phyloP scores from a whole-genome alignment of 2,329 filamentous ascomycete genomes.

The Cladophialophora exuberans region DNA sequence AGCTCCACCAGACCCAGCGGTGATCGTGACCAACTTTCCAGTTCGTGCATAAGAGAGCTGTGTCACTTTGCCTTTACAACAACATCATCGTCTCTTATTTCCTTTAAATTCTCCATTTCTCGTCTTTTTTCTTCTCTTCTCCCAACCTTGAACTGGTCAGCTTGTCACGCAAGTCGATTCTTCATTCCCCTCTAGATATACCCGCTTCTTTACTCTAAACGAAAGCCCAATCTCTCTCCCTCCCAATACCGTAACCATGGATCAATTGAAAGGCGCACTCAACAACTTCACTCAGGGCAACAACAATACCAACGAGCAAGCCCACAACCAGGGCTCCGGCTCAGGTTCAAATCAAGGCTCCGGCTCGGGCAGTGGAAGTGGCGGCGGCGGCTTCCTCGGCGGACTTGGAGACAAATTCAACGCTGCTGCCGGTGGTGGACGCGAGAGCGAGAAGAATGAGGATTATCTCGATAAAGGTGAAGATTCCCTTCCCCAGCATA shows the following conservation, averaged over 20 bases:
- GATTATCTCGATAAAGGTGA: conserved; percentile 80
- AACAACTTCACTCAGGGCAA: conserved; percentile 31
- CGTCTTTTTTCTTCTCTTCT: neutral
- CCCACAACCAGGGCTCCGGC: conserved; percentile 5
- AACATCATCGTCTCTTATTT: no score
- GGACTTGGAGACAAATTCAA: conserved; percentile 74
- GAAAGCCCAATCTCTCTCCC: neutral
- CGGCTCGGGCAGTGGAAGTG: conserved; percentile 23
- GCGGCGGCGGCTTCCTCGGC: conserved; percentile 50
- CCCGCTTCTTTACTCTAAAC: no score
- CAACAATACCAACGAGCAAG: conserved; percentile 12
- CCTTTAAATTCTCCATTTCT: no score
- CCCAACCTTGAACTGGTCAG: neutral
- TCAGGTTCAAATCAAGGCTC: conserved; percentile 34
- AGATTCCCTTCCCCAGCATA: neutral
- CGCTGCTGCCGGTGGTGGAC: conserved; percentile 70
- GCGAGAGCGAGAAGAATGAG: conserved; percentile 78
- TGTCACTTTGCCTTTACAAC: no score
- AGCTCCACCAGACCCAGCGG: no score
- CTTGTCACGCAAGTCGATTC: neutral
- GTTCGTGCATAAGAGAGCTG: no score
- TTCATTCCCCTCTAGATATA: neutral
- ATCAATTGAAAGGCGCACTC: conserved; percentile 31
- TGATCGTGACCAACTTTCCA: no score
- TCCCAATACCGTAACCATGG: conserved; percentile 21